Evolutionary conservation across 768 basidiomycete genomes (phyloP).

Genomic region (Cystobasidium onofrii): DNA sequence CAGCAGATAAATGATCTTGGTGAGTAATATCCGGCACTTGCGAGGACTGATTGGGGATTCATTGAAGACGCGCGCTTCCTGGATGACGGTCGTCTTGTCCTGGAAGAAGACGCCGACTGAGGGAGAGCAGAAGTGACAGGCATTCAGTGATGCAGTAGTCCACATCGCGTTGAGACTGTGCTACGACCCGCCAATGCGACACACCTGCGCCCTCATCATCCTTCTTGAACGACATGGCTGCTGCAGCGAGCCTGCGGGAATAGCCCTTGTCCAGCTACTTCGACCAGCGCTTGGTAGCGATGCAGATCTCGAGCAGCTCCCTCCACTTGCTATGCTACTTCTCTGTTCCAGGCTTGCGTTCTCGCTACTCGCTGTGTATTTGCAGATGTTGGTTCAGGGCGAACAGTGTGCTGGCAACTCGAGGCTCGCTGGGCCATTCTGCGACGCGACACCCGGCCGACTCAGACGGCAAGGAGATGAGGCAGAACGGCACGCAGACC

Average conservation of each 20-base stretch:
- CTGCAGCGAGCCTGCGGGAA: background rate
- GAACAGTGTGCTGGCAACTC: background rate
- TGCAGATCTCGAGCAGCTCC: background rate
- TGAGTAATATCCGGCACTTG: slow-evolving; percentile 62
- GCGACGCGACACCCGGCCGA: background rate
- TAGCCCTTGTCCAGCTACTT: background rate
- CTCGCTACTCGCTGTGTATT: background rate
- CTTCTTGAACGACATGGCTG: slow-evolving; percentile 32
- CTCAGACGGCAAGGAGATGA: background rate
- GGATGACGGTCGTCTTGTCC: slow-evolving; percentile 95
- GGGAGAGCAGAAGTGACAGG: background rate
- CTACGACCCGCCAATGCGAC: too few relatives aligned
- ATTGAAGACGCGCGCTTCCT: slow-evolving; percentile 98
- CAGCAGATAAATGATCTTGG: slow-evolving; percentile 88
- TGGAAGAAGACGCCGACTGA: slow-evolving; percentile 46
- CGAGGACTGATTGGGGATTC: slow-evolving; percentile 87
- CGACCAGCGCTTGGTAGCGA: too few relatives aligned
- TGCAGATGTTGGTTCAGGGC: background rate
- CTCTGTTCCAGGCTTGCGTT: background rate
- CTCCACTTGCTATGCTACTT: background rate
- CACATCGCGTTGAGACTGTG: too few relatives aligned
- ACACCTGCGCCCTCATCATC: slow-evolving; percentile 30
- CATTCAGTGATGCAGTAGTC: background rate
- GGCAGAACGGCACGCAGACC: background rate
- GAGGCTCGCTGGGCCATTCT: background rate